Conservation (phyloP, 495 filamentous ascomycete genomes). For the Podospora tetraspora region DNA sequence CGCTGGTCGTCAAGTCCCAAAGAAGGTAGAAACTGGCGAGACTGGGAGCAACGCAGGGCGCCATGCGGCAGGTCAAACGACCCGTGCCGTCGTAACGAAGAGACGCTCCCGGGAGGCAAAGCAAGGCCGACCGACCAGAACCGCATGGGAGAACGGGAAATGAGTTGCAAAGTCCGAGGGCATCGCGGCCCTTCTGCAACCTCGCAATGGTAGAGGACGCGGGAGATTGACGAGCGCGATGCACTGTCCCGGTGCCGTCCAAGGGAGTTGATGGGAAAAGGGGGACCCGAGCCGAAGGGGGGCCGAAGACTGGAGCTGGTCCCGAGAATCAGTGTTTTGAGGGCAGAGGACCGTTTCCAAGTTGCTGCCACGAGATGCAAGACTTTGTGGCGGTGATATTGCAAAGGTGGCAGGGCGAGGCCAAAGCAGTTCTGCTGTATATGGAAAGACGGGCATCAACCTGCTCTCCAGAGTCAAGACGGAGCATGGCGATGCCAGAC, state of each 20-base stretch:
- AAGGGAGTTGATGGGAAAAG: background rate
- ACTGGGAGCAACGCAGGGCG: background rate
- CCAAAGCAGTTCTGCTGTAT: background rate
- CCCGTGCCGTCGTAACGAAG: background rate
- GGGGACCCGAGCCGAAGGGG: background rate
- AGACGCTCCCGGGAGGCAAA: background rate
- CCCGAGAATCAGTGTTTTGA: background rate
- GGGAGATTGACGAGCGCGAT: background rate
- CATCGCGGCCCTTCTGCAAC: background rate
- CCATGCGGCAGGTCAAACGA: background rate
- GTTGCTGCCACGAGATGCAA: background rate
- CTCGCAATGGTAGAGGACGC: background rate
- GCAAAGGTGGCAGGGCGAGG: background rate
- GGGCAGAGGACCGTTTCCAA: background rate
- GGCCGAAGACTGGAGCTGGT: background rate
- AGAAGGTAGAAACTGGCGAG: background rate
- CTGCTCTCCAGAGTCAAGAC: too few species aligned
- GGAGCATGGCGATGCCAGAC: too few species aligned
- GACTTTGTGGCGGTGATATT: background rate
- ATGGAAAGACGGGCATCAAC: too few species aligned
- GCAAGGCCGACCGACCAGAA: background rate
- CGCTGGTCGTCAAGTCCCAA: background rate
- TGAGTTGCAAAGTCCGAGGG: background rate
- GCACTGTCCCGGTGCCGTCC: background rate
- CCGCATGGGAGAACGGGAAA: background rate